Conservation (phyloP, 495 filamentous ascomycete species). For the Penicillium mononematosum region DNA sequence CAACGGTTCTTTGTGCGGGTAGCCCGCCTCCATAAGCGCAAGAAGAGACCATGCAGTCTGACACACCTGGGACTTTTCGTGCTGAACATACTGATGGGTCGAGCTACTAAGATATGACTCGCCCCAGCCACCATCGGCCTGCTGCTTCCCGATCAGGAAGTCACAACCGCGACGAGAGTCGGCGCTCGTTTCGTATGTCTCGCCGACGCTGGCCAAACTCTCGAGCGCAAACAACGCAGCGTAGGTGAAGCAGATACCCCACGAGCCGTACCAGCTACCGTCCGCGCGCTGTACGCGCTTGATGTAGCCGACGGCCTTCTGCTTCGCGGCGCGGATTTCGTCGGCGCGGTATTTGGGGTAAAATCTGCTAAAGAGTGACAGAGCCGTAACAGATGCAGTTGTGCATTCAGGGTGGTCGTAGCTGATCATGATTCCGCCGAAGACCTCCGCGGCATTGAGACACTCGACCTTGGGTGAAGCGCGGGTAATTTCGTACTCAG, state of each 20-base stretch:
- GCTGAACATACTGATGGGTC: constrained; percentile 58
- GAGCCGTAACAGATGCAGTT: constrained; percentile 87
- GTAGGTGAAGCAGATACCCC: constrained; percentile 98
- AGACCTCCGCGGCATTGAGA: constrained; percentile 94
- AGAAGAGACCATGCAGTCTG: constrained; percentile 92
- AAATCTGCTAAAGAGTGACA: constrained; percentile 76
- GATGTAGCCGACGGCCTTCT: constrained; percentile 74
- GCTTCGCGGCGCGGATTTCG: constrained; percentile 72
- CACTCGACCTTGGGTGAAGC: constrained; percentile 75
- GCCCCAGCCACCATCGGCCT: constrained; percentile 91
- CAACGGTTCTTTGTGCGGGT: constrained; percentile 72
- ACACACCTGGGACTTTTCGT: constrained; percentile 74
- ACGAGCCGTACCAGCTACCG: constrained; percentile 93
- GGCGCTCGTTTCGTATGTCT: constrained; percentile 72
- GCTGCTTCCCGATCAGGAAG: constrained; percentile 80
- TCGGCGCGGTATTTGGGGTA: constrained; percentile 75
- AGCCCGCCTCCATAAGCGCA: constrained; percentile 78
- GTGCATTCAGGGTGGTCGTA: constrained; percentile 99
- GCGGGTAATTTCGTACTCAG: constrained; percentile 82
- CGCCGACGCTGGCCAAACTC: constrained; percentile 75
- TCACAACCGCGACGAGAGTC: constrained; percentile 72
- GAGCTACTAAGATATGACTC: constrained; percentile 82
- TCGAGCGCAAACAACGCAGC: constrained; percentile 94
- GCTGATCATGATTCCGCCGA: constrained; percentile 95
- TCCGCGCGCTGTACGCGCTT: constrained; percentile 74